A percentile compares a stretch with the other conserved stretches of the same genome.
Conservation (phyloP, 768 basidiomycete species). For the Phylloporus scabripes region DNA sequence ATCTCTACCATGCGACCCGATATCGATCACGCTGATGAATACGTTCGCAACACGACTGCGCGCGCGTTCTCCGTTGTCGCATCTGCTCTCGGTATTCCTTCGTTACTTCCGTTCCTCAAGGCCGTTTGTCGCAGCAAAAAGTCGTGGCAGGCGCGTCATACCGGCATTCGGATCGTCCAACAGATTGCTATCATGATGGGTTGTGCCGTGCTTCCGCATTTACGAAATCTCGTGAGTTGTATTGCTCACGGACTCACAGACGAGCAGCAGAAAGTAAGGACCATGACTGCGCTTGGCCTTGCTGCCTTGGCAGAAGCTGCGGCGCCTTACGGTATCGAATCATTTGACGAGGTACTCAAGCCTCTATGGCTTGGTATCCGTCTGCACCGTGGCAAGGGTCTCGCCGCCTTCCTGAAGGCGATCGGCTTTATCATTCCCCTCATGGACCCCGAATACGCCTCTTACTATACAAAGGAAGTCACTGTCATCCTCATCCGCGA, state of each 20-base stretch:
- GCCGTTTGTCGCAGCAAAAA: conserved; percentile 98
- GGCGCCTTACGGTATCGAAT: conserved; percentile 98
- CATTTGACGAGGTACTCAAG: conserved; percentile 91
- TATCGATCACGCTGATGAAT: conserved; percentile 95
- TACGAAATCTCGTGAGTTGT: conserved; percentile 94
- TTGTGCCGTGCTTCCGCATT: conserved; percentile 93
- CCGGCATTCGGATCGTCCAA: conserved; percentile 98
- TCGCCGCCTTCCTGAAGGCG: conserved; percentile 79
- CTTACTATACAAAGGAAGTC: conserved; percentile 98
- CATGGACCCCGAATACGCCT: conserved; percentile 99
- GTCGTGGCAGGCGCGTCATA: conserved; percentile 99
- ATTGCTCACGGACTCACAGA: conserved; percentile 80
- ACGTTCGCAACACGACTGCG: conserved; percentile 95
- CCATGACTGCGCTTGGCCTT: conserved; percentile 71
- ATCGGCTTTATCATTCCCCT: conserved; percentile 99
- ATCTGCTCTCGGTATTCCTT: conserved; percentile 96
- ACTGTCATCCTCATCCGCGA: conserved; percentile 96
- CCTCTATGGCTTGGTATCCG: conserved; percentile 73
- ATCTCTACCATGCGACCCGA: conserved; percentile 49
- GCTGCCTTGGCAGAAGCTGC: conserved; percentile 96
- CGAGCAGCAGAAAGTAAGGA: conserved; percentile 76
- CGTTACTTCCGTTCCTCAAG: conserved; percentile 95
- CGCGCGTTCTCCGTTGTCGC: conserved; percentile 99
- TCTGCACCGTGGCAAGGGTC: conserved; percentile 71
- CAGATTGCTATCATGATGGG: conserved; percentile 99